Evolutionary conservation across 768 basidiomycete genomes (phyloP), one percentile per base, ranked within the genome.

Genomic region (Lentinula lateritia): DNA sequence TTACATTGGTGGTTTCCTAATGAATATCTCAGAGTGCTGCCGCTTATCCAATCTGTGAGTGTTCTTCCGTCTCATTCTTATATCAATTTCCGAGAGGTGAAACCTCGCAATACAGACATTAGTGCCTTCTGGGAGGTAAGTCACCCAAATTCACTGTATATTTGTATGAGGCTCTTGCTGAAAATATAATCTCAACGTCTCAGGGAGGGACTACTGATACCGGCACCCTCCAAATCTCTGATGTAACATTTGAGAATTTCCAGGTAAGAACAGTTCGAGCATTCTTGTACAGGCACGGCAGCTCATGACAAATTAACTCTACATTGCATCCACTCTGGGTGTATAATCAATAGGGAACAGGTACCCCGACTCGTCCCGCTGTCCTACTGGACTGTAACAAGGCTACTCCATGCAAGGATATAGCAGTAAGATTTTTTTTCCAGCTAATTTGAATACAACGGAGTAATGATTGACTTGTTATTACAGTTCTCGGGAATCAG

Each of bases 311-410:
- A 28, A 57, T 38, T 28, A 23, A 23, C 23, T 50, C 15, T 5
- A 46, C 20, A 45, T 18, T 6, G 34, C 6, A 13, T 39, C 20
- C 34, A 28, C 28, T 28, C 28, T 28, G 28, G 28, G 28, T 28
- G 28, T 28, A 34, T 28, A 42, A n/a, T 39, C 16, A 23, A 38
- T 38, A 69, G 64, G 68, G 68, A 55, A 64, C 64, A 13, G 68
- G 68, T 0, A 69, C 67, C 1, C 63, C 65, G 3, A 68, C 65
- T 28, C 68, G 68, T 35, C 66, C 68, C 8, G 65, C 61, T 0
- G 65, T 69, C 5, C 58, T 65, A 1, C 28, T 69, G 56, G 64
- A 69, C 61, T 69, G 68, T 61, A 67, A 66, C 56, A 62, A 61
- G 34, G 66, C 64, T 10, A 66, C 65, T 0, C 67, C 67, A 0